phyloP scores from a whole-genome alignment of 257 asterid species.

The Ballota nigra region DNA sequence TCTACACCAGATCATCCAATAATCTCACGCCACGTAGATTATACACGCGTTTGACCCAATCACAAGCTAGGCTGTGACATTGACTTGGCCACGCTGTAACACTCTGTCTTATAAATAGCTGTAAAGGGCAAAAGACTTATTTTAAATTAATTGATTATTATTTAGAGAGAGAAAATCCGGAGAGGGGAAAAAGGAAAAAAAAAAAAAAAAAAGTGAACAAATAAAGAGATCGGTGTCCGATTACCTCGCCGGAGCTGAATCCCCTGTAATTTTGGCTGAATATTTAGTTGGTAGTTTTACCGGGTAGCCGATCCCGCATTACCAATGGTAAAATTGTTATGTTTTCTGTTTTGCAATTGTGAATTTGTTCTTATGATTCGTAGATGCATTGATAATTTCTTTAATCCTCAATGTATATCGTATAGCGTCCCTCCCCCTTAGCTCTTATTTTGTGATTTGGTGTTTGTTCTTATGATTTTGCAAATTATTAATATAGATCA shows the following conservation, averaged over 20 bases:
- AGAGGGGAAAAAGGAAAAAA: not conserved
- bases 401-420: constrained; percentile 1
- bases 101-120: not conserved
- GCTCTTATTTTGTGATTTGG: not conserved
- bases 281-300: constrained; percentile 2
- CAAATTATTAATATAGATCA: not conserved
- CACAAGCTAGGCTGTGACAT: constrained; percentile 6
- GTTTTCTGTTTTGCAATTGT: not conserved
- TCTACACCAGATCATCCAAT: constrained; percentile 14
- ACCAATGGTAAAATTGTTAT: constrained; percentile 18
- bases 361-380: not conserved
- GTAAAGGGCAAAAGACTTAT: not conserved
- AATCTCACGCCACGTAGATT: constrained; percentile 12
- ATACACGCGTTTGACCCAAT: constrained; percentile 26
- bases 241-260: constrained; percentile 21
- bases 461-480: not conserved
- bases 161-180: not conserved
- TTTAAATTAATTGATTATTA: not conserved
- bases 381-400: not conserved
- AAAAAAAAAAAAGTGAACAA: not conserved
- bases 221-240: constrained; percentile 18
- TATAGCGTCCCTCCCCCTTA: not conserved
- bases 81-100: constrained; percentile 16
- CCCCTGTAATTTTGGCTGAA: not conserved
- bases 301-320: constrained; percentile 26